Percentiles rank a stretch among this genome's conserved stretches.
Evolutionary conservation across 1,284 basidiomycete species (phyloP).

Genomic region (Kwoniella shivajii): DNA sequence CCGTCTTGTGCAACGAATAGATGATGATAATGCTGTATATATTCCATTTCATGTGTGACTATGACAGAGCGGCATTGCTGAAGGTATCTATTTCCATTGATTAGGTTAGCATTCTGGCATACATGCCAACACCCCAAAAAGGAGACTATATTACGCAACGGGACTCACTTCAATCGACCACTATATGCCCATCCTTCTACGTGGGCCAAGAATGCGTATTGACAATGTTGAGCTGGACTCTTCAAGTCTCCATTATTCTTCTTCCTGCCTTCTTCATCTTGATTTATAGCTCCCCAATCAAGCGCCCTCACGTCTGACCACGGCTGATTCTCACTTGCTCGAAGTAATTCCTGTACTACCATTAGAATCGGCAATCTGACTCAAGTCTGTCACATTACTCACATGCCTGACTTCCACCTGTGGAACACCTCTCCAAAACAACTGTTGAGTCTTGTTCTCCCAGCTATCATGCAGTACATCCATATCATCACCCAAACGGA

Average conservation of each 20-base stretch:
- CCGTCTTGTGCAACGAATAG: slow-evolving; percentile 37
- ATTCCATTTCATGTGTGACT: slow-evolving; percentile 41
- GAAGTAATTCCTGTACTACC: slow-evolving; percentile 32
- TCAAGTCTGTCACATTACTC: neutral
- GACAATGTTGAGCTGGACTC: slow-evolving; percentile 48
- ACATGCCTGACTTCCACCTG: slow-evolving; percentile 44
- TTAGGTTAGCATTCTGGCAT: neutral
- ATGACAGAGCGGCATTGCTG: slow-evolving; percentile 52
- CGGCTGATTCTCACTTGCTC: slow-evolving; percentile 28
- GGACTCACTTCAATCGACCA: slow-evolving; percentile 47
- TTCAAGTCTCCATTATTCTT: slow-evolving; percentile 33
- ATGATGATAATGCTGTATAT: slow-evolving; percentile 53
- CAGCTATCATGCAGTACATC: slow-evolving; percentile 25
- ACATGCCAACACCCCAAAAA: neutral
- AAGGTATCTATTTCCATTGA: slow-evolving; percentile 33
- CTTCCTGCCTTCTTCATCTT: slow-evolving; percentile 21
- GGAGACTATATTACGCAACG: no score
- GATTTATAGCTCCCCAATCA: slow-evolving; percentile 37
- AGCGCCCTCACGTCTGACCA: slow-evolving; percentile 38
- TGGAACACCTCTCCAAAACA: slow-evolving; percentile 48
- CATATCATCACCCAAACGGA: slow-evolving; percentile 6
- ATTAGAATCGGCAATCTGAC: slow-evolving; percentile 1
- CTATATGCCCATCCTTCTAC: slow-evolving; percentile 52
- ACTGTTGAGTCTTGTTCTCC: slow-evolving; percentile 41
- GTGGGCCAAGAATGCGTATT: slow-evolving; percentile 50